Conservation (phyloP, 176 grass and related monocot species). For the Bothriochloa decipiens region DNA sequence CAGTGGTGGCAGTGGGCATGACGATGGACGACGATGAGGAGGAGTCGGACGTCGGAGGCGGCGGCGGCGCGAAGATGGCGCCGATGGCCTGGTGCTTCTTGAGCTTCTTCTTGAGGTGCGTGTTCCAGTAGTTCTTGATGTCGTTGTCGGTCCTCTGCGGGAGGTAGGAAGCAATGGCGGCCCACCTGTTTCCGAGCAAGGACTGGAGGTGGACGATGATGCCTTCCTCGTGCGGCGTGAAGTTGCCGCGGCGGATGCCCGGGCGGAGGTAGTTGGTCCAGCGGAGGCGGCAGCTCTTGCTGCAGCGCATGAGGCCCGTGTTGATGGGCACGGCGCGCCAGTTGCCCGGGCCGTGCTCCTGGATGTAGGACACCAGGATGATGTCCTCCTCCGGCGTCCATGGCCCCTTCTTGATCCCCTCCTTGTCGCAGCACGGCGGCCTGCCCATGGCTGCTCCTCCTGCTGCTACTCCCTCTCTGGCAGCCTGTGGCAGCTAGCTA, state of each 20-base stretch:
- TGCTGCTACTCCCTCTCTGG: too few relatives aligned
- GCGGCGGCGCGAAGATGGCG: constrained; percentile 42
- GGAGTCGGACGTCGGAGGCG: constrained; percentile 1
- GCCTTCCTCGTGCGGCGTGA: constrained; percentile 74
- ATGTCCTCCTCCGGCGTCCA: constrained; percentile 94
- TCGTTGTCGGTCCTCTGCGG: constrained; percentile 87
- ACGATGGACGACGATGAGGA: background rate
- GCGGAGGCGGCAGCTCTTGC: constrained; percentile 83
- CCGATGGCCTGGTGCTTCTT: constrained; percentile 62
- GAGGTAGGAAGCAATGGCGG: constrained; percentile 83
- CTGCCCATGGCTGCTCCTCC: constrained; percentile 52
- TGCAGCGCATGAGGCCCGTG: constrained; percentile 83
- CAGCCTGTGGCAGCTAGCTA: too few relatives aligned
- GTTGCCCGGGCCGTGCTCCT: constrained; percentile 82
- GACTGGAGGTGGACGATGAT: constrained; percentile 90
- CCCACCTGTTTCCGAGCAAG: constrained; percentile 86
- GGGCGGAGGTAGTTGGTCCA: constrained; percentile 93
- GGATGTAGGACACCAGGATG: constrained; percentile 85
- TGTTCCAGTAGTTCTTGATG: constrained; percentile 99
- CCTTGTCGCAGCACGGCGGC: constrained; percentile 77
- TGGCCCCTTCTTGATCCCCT: constrained; percentile 78
- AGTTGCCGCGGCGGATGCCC: constrained; percentile 73
- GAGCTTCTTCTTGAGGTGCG: constrained; percentile 90
- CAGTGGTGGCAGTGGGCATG: too few relatives aligned
- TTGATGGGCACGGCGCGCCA: constrained; percentile 80